Conservation (phyloP, 148 eudicot species). For the Chenopodium quinoa region DNA sequence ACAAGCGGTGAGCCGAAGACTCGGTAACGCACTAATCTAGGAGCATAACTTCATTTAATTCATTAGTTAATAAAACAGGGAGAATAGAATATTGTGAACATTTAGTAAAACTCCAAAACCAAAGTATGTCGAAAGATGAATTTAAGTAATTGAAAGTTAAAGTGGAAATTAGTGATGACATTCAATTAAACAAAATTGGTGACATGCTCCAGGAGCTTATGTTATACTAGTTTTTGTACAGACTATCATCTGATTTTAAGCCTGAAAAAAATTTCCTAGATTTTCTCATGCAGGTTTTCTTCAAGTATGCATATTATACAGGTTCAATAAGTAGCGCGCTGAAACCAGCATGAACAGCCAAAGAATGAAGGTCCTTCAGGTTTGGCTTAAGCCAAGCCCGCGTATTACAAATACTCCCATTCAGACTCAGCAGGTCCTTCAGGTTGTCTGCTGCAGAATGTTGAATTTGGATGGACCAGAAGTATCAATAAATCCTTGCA, state of each 20-base stretch:
- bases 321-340: background rate
- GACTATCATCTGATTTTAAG: conserved; percentile 10
- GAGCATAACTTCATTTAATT: too few relatives aligned
- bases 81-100: background rate
- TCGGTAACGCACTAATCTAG: too few relatives aligned
- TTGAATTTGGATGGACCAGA: conserved; percentile 48
- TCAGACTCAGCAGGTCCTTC: conserved; percentile 24
- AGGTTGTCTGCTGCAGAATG: conserved; percentile 30
- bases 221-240: conserved; percentile 22
- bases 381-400: background rate
- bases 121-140: too few relatives aligned
- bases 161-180: background rate
- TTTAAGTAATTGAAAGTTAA: too few relatives aligned
- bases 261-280: background rate
- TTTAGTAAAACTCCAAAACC: too few relatives aligned
- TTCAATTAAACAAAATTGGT: conserved; percentile 21
- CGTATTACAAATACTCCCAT: background rate
- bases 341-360: conserved; percentile 7
- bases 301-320: conserved; percentile 11
- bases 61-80: background rate
- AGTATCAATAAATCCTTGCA: conserved; percentile 48
- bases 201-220: conserved; percentile 7
- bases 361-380: conserved; percentile 7
- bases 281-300: conserved; percentile 3
- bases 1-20: too few relatives aligned